phyloP scores from a whole-genome alignment of 2,329 filamentous ascomycete species.

The Claviceps quebecensis region DNA sequence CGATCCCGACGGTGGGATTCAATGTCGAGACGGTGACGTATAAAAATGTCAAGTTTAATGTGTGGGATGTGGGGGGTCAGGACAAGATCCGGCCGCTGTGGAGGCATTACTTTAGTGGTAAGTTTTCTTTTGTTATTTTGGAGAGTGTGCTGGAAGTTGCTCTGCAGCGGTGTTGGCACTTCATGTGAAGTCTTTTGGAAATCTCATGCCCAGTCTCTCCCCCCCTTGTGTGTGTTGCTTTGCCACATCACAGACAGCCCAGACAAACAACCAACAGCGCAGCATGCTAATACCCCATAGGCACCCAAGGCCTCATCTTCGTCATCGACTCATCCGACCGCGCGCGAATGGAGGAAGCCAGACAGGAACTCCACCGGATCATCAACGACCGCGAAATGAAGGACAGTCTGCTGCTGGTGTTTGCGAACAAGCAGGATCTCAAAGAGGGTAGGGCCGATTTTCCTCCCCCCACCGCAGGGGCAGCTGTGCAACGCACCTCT shows the following conservation, averaged over 20 bases:
- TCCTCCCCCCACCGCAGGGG: no score
- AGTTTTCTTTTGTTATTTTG: slow-evolving; percentile 13
- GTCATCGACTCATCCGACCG: slow-evolving; percentile 95
- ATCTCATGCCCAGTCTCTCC: no score
- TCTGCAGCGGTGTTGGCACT: no score
- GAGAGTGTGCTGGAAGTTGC: no score
- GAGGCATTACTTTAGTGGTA: slow-evolving; percentile 94
- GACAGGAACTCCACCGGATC: slow-evolving; percentile 96
- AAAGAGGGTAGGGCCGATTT: slow-evolving; percentile 45
- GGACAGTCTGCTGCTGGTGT: slow-evolving; percentile 90
- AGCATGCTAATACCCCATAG: slow-evolving; percentile 29
- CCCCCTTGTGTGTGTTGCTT: no score
- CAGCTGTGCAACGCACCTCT: no score
- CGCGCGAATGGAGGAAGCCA: slow-evolving; percentile 91
- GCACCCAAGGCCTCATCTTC: slow-evolving; percentile 99
- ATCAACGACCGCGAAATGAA: slow-evolving; percentile 98
- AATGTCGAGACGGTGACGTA: slow-evolving; percentile 99
- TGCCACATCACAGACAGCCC: no score
- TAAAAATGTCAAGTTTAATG: slow-evolving; percentile 99
- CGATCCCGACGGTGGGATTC: slow-evolving; percentile 99
- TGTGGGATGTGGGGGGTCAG: slow-evolving; percentile 99
- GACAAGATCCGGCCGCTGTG: slow-evolving; percentile 99
- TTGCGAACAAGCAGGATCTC: slow-evolving; percentile 99
- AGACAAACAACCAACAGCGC: no score
- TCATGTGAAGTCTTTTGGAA: no score